phyloP scores from a whole-genome alignment of 352 stramenopile genomes.

The Phytophthora cactorum region DNA sequence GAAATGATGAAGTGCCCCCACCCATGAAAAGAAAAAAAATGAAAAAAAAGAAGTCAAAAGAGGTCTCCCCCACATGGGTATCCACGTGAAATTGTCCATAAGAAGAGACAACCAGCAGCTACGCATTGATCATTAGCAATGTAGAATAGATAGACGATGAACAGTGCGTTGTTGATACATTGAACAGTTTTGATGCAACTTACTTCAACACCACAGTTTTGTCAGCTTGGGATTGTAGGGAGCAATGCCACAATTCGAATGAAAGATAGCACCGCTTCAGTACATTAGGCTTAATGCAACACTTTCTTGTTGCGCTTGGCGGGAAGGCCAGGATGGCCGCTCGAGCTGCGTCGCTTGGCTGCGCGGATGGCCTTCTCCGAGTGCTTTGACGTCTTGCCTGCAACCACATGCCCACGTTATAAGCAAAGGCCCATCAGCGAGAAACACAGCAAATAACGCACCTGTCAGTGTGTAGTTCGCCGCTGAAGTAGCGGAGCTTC shows the following conservation, averaged over 20 bases:
- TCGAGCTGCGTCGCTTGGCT: constrained; percentile 51
- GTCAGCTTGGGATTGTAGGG: too few relatives aligned
- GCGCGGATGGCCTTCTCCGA: constrained; percentile 57
- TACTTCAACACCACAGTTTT: too few relatives aligned
- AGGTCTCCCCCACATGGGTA: constrained; percentile 20
- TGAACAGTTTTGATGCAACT: neutral
- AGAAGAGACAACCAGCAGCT: constrained; percentile 13
- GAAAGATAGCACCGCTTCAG: too few relatives aligned
- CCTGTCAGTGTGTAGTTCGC: constrained; percentile 33
- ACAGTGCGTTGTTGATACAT: constrained; percentile 4
- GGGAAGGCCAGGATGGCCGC: constrained; percentile 34
- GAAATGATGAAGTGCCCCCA: constrained; percentile 20
- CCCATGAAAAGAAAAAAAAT: constrained; percentile 39
- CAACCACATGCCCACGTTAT: constrained; percentile 3
- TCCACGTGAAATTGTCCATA: constrained; percentile 27
- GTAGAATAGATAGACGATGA: constrained; percentile 31
- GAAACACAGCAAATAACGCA: constrained; percentile 14
- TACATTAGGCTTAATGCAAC: constrained; percentile 16
- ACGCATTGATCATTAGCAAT: constrained; percentile 14
- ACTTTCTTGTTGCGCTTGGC: constrained; percentile 73
- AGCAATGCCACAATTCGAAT: neutral
- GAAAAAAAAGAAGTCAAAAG: constrained; percentile 36
- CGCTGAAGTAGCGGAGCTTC: constrained; percentile 13
- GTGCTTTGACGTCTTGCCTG: constrained; percentile 62
- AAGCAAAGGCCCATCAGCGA: neutral